Evolutionary conservation across 345 rosid genomes (phyloP), one percentile per base, ranked within the genome.

Genomic region (Citrus sp.): DNA sequence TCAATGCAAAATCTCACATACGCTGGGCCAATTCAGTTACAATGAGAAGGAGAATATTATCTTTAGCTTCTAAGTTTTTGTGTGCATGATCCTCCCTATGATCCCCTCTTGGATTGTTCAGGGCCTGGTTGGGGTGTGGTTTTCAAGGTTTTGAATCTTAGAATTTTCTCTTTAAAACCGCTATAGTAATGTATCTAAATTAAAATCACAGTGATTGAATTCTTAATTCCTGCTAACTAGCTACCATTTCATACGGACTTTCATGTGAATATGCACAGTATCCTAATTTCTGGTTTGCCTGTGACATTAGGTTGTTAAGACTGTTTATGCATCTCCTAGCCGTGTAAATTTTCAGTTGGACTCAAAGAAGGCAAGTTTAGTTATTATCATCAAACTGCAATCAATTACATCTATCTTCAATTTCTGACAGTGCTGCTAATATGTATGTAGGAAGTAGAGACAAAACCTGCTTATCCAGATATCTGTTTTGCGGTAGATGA

Each of bases 311-410:
- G 94, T 97, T 80, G 93, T 93, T 78, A 97, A 97, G 87, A 94
- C 93, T 74, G 98, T 92, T 72, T 97, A 94, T 85, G 99, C 99
- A 73, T 97, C 99, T 79, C 98, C 99, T 55, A 97, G 93, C 85
- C 94, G 96, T 49, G 91, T 97, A 78, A 85, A 91, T 87, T 94
- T 93, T 87, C 98, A 92, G 69, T 86, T 97, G 89, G 98, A 93
- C 82, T 87, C 97, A 64, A 91, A 92, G 82, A 97, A 94, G 98
- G 98, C 76, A 87, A 82, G 90, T 78, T 73, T 68, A 62, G 68
- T 59, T n/a, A 75, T 79, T 73, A 24, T 75, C 56, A 30, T 34
- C 34, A 25, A 70, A 61, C 19, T 80, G 27, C 8, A 25, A 60
- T 56, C 76, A 62, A 34, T 16, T 74, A 35, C 28, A 51, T 66